A percentile compares a stretch with the other conserved stretches of the same genome.
phyloP scores from a whole-genome alignment of 2,329 filamentous ascomycete genomes.

The Stromatinia cepivora region DNA sequence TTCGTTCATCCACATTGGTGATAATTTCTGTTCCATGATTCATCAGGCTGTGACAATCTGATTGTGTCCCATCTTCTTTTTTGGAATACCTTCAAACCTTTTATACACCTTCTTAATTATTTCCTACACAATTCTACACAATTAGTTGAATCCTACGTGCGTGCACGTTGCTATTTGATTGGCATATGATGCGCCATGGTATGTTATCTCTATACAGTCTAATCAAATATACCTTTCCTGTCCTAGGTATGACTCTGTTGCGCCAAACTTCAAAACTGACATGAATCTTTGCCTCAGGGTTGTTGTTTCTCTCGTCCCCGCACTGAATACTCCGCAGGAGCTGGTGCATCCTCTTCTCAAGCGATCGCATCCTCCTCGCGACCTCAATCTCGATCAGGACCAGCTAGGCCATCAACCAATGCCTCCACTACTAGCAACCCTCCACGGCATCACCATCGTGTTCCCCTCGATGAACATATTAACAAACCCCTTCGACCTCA shows the following conservation, averaged over 20 bases:
- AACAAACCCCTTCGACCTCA: conserved; percentile 68
- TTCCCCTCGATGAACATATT: conserved; percentile 63
- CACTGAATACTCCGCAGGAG: conserved; percentile 50
- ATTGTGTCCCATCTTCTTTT: background rate
- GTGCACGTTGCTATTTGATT: conserved; percentile 8
- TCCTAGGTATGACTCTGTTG: background rate
- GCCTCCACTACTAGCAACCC: conserved; percentile 25
- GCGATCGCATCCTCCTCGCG: conserved; percentile 47
- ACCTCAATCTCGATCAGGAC: conserved; percentile 28
- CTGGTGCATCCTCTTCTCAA: conserved; percentile 49
- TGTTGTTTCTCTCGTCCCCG: conserved; percentile 59
- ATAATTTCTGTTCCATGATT: background rate
- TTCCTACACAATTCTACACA: background rate
- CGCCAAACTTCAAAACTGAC: background rate
- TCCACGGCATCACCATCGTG: conserved; percentile 15
- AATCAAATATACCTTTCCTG: background rate
- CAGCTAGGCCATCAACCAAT: conserved; percentile 35
- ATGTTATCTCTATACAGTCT: background rate
- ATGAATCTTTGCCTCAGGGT: conserved; percentile 48
- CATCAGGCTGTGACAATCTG: background rate
- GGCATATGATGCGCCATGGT: conserved; percentile 24
- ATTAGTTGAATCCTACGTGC: conserved; percentile 16
- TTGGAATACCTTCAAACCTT: conserved; percentile 11
- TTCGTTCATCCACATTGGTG: background rate
- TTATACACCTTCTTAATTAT: background rate